A percentile compares a stretch with the other conserved stretches of the same genome.
Conservation (phyloP, 192 early-diverging fungal species). For the Rhizophagus clarus region DNA sequence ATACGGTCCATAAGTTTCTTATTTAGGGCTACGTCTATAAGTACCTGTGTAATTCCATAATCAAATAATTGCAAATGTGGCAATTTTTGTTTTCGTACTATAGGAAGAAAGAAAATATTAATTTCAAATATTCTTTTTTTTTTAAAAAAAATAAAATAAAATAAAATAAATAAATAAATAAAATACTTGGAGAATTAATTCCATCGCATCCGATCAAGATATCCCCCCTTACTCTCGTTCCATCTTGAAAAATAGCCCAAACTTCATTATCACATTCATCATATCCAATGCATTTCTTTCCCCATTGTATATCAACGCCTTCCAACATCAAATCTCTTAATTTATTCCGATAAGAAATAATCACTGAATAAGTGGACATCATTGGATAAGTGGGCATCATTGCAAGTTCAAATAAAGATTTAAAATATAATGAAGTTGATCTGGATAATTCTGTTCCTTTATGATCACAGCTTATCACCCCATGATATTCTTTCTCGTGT, state of each 20-base stretch:
- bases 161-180: slow-evolving; percentile 2
- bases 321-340: slow-evolving; percentile 15
- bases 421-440: neutral
- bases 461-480: neutral
- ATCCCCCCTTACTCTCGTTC: slow-evolving; percentile 9
- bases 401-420: neutral
- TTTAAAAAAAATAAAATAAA: too few relatives aligned
- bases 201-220: slow-evolving; percentile 15
- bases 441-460: neutral
- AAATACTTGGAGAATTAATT: slow-evolving; percentile 10
- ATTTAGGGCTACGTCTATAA: neutral
- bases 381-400: too few relatives aligned
- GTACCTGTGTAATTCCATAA: neutral
- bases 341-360: neutral
- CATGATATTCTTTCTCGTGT: neutral
- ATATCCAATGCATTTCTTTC: slow-evolving; percentile 16
- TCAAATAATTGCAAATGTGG: neutral
- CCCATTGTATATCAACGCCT: neutral
- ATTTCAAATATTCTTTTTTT: neutral
- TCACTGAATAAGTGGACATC: neutral
- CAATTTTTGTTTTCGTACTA: slow-evolving; percentile 17
- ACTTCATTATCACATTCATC: slow-evolving; percentile 2
- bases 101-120: neutral
- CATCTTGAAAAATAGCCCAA: slow-evolving; percentile 19
- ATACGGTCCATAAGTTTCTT: neutral